Percentiles rank a stretch among this genome's conserved stretches.
These are phyloP conservation scores for Mucor racemosus DNA, from an alignment of 371 early-diverging fungal genomes.

Conservation along the genomic window DNA sequence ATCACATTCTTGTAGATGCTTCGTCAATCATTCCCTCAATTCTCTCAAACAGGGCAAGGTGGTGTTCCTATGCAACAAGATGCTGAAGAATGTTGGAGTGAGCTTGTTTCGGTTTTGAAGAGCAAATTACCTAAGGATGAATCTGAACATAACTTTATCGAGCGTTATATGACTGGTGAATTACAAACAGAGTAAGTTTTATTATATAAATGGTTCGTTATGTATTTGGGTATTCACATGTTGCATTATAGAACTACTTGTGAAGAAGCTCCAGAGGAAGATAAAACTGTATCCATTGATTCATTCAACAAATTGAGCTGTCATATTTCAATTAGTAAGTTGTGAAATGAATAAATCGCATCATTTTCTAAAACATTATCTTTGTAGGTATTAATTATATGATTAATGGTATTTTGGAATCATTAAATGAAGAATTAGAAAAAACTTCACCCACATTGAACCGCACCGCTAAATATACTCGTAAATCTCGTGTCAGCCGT, in stretches of 20 bases:
- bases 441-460: slow-evolving; percentile 86
- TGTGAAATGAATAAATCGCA: neutral
- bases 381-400: slow-evolving; percentile 68
- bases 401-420: slow-evolving; percentile 64
- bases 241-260: slow-evolving; percentile 63
- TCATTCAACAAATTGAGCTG: slow-evolving; percentile 84
- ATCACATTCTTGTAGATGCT: slow-evolving; percentile 52
- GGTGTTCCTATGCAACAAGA: slow-evolving; percentile 92
- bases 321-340: slow-evolving; percentile 75
- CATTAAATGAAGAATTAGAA: slow-evolving; percentile 82
- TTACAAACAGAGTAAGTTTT: slow-evolving; percentile 52
- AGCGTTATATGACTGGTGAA: slow-evolving; percentile 87
- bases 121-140: slow-evolving; percentile 67
- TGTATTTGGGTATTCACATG: neutral
- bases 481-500: slow-evolving; percentile 76
- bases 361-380: neutral
- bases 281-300: slow-evolving; percentile 62
- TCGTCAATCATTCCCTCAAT: slow-evolving; percentile 85
- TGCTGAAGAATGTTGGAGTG: slow-evolving; percentile 97
- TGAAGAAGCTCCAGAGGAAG: slow-evolving; percentile 84
- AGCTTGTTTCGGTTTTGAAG: slow-evolving; percentile 67
- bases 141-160: slow-evolving; percentile 69
- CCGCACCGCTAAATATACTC: slow-evolving; percentile 80
- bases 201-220: neutral
- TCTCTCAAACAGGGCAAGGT: slow-evolving; percentile 74